phyloP scores from a whole-genome alignment of 495 filamentous ascomycete genomes.

The Tuber indicum region DNA sequence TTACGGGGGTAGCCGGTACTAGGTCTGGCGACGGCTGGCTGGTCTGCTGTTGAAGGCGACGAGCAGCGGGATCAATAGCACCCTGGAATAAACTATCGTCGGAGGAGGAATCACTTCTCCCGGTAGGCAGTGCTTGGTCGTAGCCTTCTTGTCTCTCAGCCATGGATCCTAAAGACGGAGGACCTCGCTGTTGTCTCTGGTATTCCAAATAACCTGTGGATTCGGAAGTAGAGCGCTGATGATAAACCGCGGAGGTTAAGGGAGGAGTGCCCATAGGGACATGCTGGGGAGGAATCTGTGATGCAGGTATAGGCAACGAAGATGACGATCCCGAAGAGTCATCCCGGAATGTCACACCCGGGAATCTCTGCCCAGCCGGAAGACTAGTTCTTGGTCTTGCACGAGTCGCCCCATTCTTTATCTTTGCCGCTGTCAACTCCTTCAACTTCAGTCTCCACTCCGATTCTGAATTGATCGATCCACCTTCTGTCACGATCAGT shows the following conservation, averaged over 20 bases:
- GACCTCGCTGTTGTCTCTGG: slow-evolving; percentile 20
- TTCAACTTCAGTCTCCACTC: slow-evolving; percentile 88
- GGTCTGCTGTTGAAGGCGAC: slow-evolving; percentile 38
- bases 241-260: slow-evolving; percentile 46
- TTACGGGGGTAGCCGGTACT: slow-evolving; percentile 36
- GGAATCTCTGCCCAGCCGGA: slow-evolving; percentile 42
- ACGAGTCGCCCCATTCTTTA: slow-evolving; percentile 37
- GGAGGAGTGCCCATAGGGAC: slow-evolving; percentile 37
- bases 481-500: slow-evolving; percentile 71
- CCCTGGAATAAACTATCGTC: slow-evolving; percentile 39
- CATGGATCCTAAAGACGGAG: slow-evolving; percentile 34
- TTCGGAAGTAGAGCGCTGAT: slow-evolving; percentile 55
- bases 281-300: slow-evolving; percentile 40
- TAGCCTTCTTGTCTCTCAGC: slow-evolving; percentile 25
- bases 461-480: slow-evolving; percentile 72
- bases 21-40: slow-evolving; percentile 26
- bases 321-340: slow-evolving; percentile 54
- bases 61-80: slow-evolving; percentile 37
- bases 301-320: slow-evolving; percentile 21
- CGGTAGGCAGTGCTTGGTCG: slow-evolving; percentile 16
- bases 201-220: slow-evolving; percentile 42
- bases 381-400: slow-evolving; percentile 58
- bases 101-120: slow-evolving; percentile 37
- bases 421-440: slow-evolving; percentile 71
- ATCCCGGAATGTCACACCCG: slow-evolving; percentile 54